Evolutionary conservation across 441 rosid genomes (phyloP), one percentile per base, ranked within the genome.

Genomic region (Iberis amara): DNA sequence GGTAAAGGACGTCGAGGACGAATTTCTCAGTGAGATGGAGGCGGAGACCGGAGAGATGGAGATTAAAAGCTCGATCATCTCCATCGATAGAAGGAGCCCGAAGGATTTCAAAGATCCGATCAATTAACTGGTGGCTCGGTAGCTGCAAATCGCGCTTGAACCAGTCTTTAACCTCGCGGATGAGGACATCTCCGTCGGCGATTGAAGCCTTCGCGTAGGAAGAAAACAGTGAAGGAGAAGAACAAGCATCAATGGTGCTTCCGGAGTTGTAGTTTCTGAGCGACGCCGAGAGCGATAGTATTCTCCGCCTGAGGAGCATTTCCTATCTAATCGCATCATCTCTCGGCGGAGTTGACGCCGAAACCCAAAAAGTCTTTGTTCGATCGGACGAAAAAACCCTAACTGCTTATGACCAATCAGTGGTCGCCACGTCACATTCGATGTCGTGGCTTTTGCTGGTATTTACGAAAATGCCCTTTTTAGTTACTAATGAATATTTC

Each of bases 1-100:
- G 65, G 4, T 32, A 5, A 47, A 91, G 84, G 21, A 85, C 94
- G 33, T 74, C 66, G 12, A 82, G 76, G 2, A 85, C 94, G 12
- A 85, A 39, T 3, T 38, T 7, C 66, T 81, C 91, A 4, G 76
- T 40, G 36, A 88, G 73, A 3, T 64, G 81, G 31, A 83, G 71
- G 44, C 65, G 65, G 57, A 87, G 72, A 12, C 39, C 57, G 10
- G 82, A 64, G 38, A 79, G 78, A 6, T 68, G 74, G 2, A 11
- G 27, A 15, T 78, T 74, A n/a, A 68, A 47, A 12, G 68, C 61
- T 11, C 61, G 52, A 10, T 61, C 63, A 11, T 14, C 63, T 39
- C 76, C 73, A 4, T 61, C 75, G 27, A 7, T 62, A 2, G 68
- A 57, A 4, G 73, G 69, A 4, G 40, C 27, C 3, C 60, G 57